Percentiles rank a stretch among this genome's conserved stretches.
Evolutionary conservation across 2,329 filamentous ascomycete genomes (phyloP).

Genomic region (Sordariomycetes sp.): DNA sequence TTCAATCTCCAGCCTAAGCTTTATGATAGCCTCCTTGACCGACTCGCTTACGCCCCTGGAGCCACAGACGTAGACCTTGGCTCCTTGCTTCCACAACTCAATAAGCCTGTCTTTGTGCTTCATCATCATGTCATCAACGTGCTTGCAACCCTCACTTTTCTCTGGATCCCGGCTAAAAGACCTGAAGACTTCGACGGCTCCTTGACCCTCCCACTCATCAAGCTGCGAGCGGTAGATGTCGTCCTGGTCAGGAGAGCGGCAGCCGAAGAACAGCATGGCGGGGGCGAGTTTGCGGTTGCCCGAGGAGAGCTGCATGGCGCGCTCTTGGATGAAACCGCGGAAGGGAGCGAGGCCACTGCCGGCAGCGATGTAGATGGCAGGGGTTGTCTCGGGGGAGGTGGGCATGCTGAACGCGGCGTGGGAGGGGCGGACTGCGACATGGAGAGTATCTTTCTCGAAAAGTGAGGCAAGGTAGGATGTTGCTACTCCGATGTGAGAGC

Average conservation of each 20-base stretch:
- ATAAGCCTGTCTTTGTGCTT: conserved; percentile 17
- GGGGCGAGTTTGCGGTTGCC: conserved; percentile 42
- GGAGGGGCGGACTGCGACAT: conserved; percentile 34
- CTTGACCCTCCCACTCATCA: conserved; percentile 35
- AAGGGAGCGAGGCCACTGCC: conserved; percentile 49
- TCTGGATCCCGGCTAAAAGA: conserved; percentile 33
- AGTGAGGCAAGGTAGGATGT: conserved; percentile 46
- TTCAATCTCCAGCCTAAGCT: conserved; percentile 9
- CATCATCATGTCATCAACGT: conserved; percentile 26
- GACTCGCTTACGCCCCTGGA: conserved; percentile 32
- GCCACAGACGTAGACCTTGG: conserved; percentile 55
- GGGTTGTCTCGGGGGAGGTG: conserved; percentile 25
- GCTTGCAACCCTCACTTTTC: conserved; percentile 28
- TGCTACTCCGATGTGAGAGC: conserved; percentile 44
- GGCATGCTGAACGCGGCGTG: conserved; percentile 34
- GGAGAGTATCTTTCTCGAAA: conserved; percentile 25
- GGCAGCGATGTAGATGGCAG: conserved; percentile 36
- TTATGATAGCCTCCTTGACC: conserved; percentile 22
- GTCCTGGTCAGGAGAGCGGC: conserved; percentile 31
- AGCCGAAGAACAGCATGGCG: conserved; percentile 41
- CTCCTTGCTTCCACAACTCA: conserved; percentile 23
- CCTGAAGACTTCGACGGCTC: conserved; percentile 42
- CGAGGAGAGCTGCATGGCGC: conserved; percentile 30
- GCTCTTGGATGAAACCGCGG: conserved; percentile 49
- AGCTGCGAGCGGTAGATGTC: conserved; percentile 33